These are phyloP conservation scores for Vitis hybrid DNA, from an alignment of 177 flowering plant species.

Conservation along the genomic window DNA sequence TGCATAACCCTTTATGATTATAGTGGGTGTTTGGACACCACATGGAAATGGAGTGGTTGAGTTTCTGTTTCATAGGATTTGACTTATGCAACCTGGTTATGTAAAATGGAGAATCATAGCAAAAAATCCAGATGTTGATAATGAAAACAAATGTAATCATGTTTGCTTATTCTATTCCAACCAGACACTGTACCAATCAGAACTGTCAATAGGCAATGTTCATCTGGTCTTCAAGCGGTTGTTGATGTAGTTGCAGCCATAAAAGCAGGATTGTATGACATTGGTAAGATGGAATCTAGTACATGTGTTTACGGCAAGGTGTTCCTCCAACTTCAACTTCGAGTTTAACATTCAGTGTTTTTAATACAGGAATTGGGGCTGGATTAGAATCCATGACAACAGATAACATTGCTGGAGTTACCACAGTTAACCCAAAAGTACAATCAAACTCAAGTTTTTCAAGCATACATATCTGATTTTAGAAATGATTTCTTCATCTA, in stretches of 20 bases:
- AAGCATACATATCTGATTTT: not conserved
- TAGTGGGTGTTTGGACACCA: not conserved
- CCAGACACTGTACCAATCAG: conserved; percentile 66
- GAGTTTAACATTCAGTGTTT: not conserved
- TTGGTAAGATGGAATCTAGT: conserved; percentile 38
- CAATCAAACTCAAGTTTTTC: not conserved
- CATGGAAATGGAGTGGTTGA: not conserved
- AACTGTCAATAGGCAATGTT: conserved; percentile 79
- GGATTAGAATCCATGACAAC: conserved; percentile 61
- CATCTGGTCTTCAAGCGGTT: conserved; percentile 80
- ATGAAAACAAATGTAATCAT: no score
- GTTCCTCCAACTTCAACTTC: not conserved
- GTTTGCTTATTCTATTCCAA: conserved; percentile 7
- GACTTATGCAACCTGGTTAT: not conserved
- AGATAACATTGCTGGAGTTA: conserved; percentile 22
- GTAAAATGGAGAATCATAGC: not conserved
- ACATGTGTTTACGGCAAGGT: not conserved
- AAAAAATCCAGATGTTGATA: no score
- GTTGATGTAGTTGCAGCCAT: conserved; percentile 70
- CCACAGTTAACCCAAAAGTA: conserved; percentile 50
- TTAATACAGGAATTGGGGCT: conserved; percentile 56
- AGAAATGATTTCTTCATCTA: not conserved
- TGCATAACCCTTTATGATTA: not conserved
- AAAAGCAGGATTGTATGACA: conserved; percentile 72
- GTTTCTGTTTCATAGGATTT: not conserved